Percentiles rank a stretch among this genome's conserved stretches.
Evolutionary conservation across 352 stramenopile genomes (phyloP).

Genomic region (Peronospora farinosa): DNA sequence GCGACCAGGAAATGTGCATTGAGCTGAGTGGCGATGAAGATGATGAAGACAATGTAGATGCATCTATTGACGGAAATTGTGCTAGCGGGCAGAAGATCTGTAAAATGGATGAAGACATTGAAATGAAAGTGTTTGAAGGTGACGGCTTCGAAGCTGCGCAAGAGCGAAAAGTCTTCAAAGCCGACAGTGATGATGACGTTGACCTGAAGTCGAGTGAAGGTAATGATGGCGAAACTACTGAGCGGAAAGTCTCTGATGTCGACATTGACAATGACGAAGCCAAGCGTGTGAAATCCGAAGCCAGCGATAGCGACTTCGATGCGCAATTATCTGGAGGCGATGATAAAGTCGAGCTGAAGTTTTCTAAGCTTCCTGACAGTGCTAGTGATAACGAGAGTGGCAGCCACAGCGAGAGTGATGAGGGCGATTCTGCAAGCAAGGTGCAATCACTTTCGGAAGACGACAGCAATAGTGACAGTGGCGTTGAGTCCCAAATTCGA

Average conservation of each 20-base stretch:
- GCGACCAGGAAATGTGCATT: slow-evolving; percentile 11
- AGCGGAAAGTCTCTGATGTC: slow-evolving; percentile 2
- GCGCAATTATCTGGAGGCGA: slow-evolving; percentile 1
- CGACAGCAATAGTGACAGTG: neutral
- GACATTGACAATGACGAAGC: slow-evolving; percentile 3
- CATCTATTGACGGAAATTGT: neutral
- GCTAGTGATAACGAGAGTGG: slow-evolving; percentile 9
- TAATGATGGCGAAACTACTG: neutral
- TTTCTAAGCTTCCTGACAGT: neutral
- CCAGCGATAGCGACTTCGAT: neutral
- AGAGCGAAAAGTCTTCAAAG: slow-evolving; percentile 7
- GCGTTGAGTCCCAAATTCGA: neutral
- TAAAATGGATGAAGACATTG: slow-evolving; percentile 4
- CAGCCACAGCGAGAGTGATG: slow-evolving; percentile 7
- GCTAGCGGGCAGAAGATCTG: slow-evolving; percentile 3
- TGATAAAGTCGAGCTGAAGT: slow-evolving; percentile 1
- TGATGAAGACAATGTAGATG: neutral
- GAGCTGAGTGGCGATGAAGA: slow-evolving; percentile 9
- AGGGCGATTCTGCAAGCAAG: neutral
- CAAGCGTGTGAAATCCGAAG: slow-evolving; percentile 1
- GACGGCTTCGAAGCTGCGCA: neutral
- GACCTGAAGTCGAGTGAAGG: neutral
- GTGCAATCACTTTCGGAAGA: neutral
- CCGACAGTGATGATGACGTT: neutral
- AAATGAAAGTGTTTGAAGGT: slow-evolving; percentile 7